These are phyloP conservation scores for Durio zibethinus DNA, from an alignment of 345 rosid species.

Conservation along the genomic window DNA sequence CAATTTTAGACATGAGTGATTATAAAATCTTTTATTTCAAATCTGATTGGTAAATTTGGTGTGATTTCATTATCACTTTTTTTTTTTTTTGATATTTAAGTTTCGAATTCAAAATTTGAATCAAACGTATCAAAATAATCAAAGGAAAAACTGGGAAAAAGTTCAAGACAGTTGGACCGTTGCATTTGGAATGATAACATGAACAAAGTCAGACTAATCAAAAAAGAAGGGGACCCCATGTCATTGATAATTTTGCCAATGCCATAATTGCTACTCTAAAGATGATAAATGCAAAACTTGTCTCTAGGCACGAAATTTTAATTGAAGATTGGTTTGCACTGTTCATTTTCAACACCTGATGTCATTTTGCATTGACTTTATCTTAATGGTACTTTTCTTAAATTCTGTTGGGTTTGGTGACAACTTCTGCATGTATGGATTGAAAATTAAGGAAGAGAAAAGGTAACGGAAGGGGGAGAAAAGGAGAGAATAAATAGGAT, in stretches of 20 bases:
- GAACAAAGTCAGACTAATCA: neutral
- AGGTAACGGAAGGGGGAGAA: neutral
- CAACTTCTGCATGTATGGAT: neutral
- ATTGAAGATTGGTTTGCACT: neutral
- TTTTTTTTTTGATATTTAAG: too few species aligned
- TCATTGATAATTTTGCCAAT: neutral
- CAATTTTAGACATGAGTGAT: too few species aligned
- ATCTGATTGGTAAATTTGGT: too few species aligned
- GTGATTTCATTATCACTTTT: too few species aligned
- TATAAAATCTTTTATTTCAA: too few species aligned
- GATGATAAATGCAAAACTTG: too few species aligned
- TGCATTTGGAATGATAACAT: neutral
- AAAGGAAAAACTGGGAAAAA: neutral
- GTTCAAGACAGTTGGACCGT: neutral
- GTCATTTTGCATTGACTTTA: neutral
- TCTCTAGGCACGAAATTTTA: neutral
- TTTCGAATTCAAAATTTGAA: neutral
- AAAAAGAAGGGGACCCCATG: neutral
- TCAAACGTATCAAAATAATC: too few species aligned
- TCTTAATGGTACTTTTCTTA: neutral
- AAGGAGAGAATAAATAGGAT: neutral
- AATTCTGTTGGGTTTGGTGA: neutral
- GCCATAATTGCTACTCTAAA: neutral
- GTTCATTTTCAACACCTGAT: neutral
- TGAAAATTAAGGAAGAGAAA: neutral